Base-by-base conservation (phyloP, 2,329 filamentous ascomycete genomes). In the Gaeumannomyces tritici region DNA sequence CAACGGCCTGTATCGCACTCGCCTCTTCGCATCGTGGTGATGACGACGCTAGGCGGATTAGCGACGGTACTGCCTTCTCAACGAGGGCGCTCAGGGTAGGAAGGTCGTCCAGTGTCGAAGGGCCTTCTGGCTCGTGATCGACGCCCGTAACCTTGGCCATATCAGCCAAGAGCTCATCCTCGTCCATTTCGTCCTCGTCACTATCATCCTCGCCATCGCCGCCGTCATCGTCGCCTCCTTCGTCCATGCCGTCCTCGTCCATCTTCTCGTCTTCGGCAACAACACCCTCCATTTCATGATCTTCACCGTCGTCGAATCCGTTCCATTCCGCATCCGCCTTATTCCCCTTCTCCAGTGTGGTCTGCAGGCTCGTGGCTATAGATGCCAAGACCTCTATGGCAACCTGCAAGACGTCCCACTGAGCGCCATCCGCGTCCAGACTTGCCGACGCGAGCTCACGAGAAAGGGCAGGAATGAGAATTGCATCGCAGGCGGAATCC, bases 341-440 rank as follows among this genome's bases (percentile, higher is more conserved):
- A 62, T 73, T 77, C 24, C 74, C 77, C 63, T 78, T 77, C 55
- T 79, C 78, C 55, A 83, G 69, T 7, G 80, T 79, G 42, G 79
- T 76, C 67, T 83, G 80, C 15, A 88, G 74, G 57, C 76, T 79
- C 3, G 84, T 87, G 55, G 84, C 85, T 58, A 89, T 88, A 8
- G 85, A 85, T 4, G 85, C 86, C 0, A 88, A 75, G 21, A 86
- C 82, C 71, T 89, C 84, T 0, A 89, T 73, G 3, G 84, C 83
- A 21, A 85, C 71, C 68, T 82, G 77, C 61, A 82, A 71, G 54
- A 80, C 76, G 65, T 83, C 60, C 33, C 51, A 57, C n/a, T 33
- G n/a, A 27, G 29, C 24, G 60, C 31, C 55, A 27, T 61, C 60
- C 26, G 29, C 55, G 42, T 61, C 55, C 54, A 57, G n/a, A 15